These are phyloP conservation scores for Pyricularia grisea DNA, from an alignment of 2,329 filamentous ascomycete genomes.

Conservation along the genomic window DNA sequence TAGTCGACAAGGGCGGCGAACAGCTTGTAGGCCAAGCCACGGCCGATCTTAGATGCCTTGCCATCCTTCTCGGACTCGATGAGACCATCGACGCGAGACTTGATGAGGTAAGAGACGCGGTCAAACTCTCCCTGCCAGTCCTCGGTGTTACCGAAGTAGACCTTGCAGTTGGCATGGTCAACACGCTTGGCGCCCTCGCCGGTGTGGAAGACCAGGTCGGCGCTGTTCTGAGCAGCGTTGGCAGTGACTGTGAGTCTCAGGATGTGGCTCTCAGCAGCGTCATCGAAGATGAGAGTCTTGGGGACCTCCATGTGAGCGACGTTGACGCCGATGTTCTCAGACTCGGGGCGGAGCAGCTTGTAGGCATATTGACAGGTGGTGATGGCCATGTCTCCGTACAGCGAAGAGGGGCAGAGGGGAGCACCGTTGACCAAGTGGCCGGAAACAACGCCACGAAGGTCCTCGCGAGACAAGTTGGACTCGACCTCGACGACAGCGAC, in stretches of 20 bases:
- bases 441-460: slow-evolving; percentile 50
- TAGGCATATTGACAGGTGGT: slow-evolving; percentile 57
- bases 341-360: slow-evolving; percentile 48
- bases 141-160: slow-evolving; percentile 50
- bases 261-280: slow-evolving; percentile 39
- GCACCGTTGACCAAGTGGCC: slow-evolving; percentile 62
- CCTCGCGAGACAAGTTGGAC: slow-evolving; percentile 54
- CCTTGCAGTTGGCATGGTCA: slow-evolving; percentile 53
- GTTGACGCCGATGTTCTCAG: slow-evolving; percentile 45
- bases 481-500: slow-evolving; percentile 52
- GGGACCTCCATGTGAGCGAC: slow-evolving; percentile 58
- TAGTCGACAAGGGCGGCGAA: slow-evolving; percentile 50
- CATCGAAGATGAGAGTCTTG: slow-evolving; percentile 56
- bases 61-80: slow-evolving; percentile 53
- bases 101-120: slow-evolving; percentile 60
- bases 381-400: slow-evolving; percentile 39
- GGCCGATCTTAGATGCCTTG: slow-evolving; percentile 61
- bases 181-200: slow-evolving; percentile 47
- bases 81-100: slow-evolving; percentile 48
- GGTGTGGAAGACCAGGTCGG: slow-evolving; percentile 49
- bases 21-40: slow-evolving; percentile 70
- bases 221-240: slow-evolving; percentile 43
- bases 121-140: slow-evolving; percentile 57
- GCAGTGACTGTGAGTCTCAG: slow-evolving; percentile 52
- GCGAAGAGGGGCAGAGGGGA: slow-evolving; percentile 53